Conservation (phyloP, 305 asterid genomes). For the Solanum hybrid region DNA sequence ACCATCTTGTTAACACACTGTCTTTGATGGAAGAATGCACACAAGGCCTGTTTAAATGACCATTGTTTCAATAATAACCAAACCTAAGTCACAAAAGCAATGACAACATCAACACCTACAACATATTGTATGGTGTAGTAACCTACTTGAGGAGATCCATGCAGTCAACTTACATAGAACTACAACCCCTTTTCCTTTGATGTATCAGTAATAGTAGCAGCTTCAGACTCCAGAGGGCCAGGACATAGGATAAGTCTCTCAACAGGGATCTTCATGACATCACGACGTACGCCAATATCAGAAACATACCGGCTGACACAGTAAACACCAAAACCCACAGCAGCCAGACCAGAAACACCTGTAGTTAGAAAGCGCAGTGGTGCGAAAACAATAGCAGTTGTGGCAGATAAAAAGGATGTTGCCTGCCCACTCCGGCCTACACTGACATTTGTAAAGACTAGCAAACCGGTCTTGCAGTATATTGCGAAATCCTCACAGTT, state of each 20-base stretch:
- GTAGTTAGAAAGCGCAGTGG: conserved; percentile 74
- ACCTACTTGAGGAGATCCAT: not conserved
- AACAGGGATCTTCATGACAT: conserved; percentile 70
- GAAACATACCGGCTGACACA: conserved; percentile 55
- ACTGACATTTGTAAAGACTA: conserved; percentile 44
- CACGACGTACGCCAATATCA: conserved; percentile 77
- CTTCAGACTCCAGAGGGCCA: conserved; percentile 16
- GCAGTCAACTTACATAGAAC: not conserved
- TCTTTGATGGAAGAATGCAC: not conserved
- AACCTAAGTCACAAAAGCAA: not conserved
- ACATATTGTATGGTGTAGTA: not conserved
- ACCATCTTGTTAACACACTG: not conserved
- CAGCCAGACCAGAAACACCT: conserved; percentile 48
- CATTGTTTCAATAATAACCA: not conserved
- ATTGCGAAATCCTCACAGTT: conserved; percentile 91
- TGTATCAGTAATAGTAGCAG: not conserved
- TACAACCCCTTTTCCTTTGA: not conserved
- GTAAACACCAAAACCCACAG: conserved; percentile 61
- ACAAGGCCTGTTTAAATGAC: not conserved
- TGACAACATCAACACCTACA: not conserved
- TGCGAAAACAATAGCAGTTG: conserved; percentile 42
- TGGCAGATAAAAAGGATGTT: conserved; percentile 58
- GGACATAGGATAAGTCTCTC: conserved; percentile 52
- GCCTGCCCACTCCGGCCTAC: conserved; percentile 90
- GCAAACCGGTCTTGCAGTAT: conserved; percentile 87